Base-by-base conservation (phyloP, 805 yeast species). In the Komagataella populi region DNA sequence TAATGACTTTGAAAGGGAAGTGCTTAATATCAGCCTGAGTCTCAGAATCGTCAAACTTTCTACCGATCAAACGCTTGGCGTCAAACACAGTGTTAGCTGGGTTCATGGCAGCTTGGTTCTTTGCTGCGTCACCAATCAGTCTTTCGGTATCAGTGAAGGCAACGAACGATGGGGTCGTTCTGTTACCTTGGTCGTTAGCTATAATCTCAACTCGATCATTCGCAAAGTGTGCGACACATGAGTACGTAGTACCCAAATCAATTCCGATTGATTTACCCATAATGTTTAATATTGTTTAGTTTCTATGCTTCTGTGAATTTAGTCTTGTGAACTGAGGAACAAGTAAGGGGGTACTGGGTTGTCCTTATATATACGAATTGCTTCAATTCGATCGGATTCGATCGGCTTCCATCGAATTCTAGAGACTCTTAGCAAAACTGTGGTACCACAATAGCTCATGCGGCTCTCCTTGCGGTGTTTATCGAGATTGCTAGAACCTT, bases 111-210 rank as follows among this genome's bases (percentile, higher is more conserved):
- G 96, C 96, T 74, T 89, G 96, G 72, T 89, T 89, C 82, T 89
- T 89, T 59, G 96, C 96, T 56, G 96, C 91, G 69, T 87, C 96
- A 74, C 96, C 96, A 64, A 88, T 86, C 63, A 88, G 77, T 73
- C 96, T 82, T 75, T 89, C 97, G 51, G 85, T 79, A 61, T 85
- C 93, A 49, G 96, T 87, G 77, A 89, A 89, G 47, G 96, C 96
- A 52, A 90, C 97, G 67, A 85, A 90, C 23, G 96, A 90, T 52
- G 97, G 96, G 50, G 97, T 90, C 52, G 90, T 89, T 77, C 97
- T 86, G 81, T 90, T 89, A 81, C 97, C 97, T 76, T 90, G 97
- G 71, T 90, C 97, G 69, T 90, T 90, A 63, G 97, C 96, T 66
- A 89, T 87, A 70, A 89, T 89, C 71, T 89, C 97, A 52, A 90